Evolutionary conservation across 2,329 filamentous ascomycete genomes (phyloP), one percentile per base, ranked within the genome.

Genomic region (Herpotrichia juniperi): DNA sequence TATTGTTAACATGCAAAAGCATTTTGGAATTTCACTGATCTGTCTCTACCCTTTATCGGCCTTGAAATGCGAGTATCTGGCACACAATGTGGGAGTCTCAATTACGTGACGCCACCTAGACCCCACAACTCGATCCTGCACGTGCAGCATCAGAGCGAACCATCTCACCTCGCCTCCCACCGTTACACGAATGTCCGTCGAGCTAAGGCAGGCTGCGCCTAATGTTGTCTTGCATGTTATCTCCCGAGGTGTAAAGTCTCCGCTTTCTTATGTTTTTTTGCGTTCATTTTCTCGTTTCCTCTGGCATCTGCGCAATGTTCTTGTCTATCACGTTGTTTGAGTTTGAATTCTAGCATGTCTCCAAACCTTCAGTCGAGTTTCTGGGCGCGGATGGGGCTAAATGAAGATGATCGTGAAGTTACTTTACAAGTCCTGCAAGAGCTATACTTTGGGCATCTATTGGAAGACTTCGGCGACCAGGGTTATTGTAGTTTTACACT

Each of bases 401-500:
- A 48, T 26, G 54, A 62, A 16, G 25, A 19, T 14, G 50, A 59
- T 28, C 47, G 39, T 21, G 42, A 49, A 9, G 26, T 17, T 3
- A 63, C 50, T 43, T 26, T 63, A 26, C 37, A 42, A 21, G 53
- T 53, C 42, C 26, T 65, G 10, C 16, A 42, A 35, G 26, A 31
- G 1, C 19, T 26, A 6, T 65, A 58, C 49, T 37, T 32, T 2
- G 46, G 26, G 1, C 24, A 46, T 26, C 12, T n/a, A 7, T 28
- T 65, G 2, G 43, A 54, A n/a, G 54, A 62, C 46, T 53, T 59
- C 12, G 32, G 34, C 14, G 14, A 63, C 4, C 63, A 68, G 28
- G 64, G 64, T 4, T 58, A 62, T 34, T 68, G 64, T 42, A 66
- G 63, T 43, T 62, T 59, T 43, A 66, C 64, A 1, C 8, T 67